Conservation (phyloP, 2,329 filamentous ascomycete genomes). For the Albifimbria verrucaria region DNA sequence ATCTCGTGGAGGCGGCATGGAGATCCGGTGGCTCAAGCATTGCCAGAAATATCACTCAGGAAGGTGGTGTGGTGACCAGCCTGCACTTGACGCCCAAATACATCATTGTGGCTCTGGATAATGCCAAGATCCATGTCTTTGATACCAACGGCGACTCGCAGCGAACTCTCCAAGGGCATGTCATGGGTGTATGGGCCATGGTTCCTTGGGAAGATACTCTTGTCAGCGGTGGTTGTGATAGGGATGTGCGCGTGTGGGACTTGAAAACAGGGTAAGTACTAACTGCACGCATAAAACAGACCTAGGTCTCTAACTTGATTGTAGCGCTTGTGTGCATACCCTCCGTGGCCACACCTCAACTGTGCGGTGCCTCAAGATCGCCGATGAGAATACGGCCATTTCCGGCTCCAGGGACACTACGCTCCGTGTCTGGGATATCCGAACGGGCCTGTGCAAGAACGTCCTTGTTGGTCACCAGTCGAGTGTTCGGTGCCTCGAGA, state of each 20-base stretch:
- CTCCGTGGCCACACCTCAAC: conserved; percentile 95
- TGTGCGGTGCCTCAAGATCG: conserved; percentile 97
- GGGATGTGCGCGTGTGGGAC: conserved; percentile 96
- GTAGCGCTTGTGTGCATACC: conserved; percentile 71
- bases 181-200: conserved; percentile 99
- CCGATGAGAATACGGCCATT: conserved; percentile 87
- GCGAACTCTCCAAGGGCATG: conserved; percentile 87
- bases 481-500: conserved; percentile 90
- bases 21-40: conserved; percentile 83
- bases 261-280: conserved; percentile 77
- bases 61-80: conserved; percentile 95
- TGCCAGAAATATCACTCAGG: conserved; percentile 85
- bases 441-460: conserved; percentile 82
- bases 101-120: conserved; percentile 95
- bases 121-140: conserved; percentile 98
- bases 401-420: conserved; percentile 96
- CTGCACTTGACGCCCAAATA: conserved; percentile 92
- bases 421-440: conserved; percentile 90
- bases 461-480: conserved; percentile 93
- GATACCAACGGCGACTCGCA: conserved; percentile 86
- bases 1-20: conserved; percentile 97
- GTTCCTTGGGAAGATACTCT: conserved; percentile 94
- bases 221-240: conserved; percentile 93
- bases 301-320: conserved; percentile 13
- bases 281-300: not conserved